Evolutionary conservation across 202 grass and related monocot species (phyloP).

Genomic region (Hordeum pubiflorum): DNA sequence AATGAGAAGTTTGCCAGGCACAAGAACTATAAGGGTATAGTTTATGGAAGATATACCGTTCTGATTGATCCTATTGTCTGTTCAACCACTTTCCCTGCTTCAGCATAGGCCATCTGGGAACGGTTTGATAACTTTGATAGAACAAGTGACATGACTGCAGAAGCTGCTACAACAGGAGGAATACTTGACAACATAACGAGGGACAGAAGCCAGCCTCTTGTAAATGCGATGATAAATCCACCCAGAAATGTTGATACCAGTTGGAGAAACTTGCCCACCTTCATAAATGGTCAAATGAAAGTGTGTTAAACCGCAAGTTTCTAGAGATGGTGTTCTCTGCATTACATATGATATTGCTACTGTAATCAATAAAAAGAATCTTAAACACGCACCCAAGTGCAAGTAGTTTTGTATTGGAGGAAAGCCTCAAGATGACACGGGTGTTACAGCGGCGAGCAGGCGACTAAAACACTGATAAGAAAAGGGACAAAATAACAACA

Average conservation of each 20-base stretch:
- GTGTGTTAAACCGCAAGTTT: neutral
- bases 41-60: neutral
- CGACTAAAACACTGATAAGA: neutral
- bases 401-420: neutral
- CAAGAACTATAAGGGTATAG: neutral
- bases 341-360: neutral
- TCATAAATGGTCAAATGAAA: neutral
- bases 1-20: neutral
- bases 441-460: neutral
- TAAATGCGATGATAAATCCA: neutral
- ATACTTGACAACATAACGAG: neutral
- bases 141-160: neutral
- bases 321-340: neutral
- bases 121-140: neutral
- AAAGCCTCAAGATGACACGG: neutral
- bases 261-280: neutral
- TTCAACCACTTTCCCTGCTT: neutral
- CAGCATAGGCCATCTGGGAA: neutral
- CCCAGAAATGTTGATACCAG: neutral
- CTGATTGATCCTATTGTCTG: neutral
- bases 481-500: neutral
- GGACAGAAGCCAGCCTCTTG: neutral
- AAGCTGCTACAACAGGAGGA: neutral
- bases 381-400: neutral
- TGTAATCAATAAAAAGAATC: neutral